Evolutionary conservation across 371 early-diverging fungal genomes (phyloP).

Genomic region (Mycotypha africana): DNA sequence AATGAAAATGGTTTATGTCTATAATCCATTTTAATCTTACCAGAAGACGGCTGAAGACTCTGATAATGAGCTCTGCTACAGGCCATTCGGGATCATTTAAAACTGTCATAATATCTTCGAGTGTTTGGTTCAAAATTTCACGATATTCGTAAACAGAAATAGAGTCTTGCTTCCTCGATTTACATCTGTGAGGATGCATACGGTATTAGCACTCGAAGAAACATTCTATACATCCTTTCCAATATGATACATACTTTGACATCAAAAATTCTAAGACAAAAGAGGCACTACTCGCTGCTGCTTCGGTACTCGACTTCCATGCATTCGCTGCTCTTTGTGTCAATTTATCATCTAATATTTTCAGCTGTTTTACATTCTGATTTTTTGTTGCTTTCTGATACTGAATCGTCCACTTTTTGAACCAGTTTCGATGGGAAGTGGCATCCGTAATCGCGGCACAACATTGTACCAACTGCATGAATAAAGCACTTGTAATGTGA

Average conservation of each 20-base stretch:
- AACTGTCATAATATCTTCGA: slow-evolving; percentile 69
- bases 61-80: slow-evolving; percentile 66
- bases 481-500: slow-evolving; percentile 73
- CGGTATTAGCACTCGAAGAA: background rate
- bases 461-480: slow-evolving; percentile 77
- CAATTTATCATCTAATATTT: slow-evolving; percentile 15
- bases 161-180: slow-evolving; percentile 40
- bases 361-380: slow-evolving; percentile 17
- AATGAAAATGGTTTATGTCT: background rate
- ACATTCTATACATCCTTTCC: background rate
- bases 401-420: slow-evolving; percentile 26
- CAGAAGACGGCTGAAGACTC: slow-evolving; percentile 60
- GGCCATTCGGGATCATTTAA: slow-evolving; percentile 92
- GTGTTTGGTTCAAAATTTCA: slow-evolving; percentile 58
- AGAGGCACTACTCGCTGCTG: slow-evolving; percentile 53
- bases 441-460: slow-evolving; percentile 37
- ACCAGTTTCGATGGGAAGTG: slow-evolving; percentile 21
- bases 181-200: slow-evolving; percentile 44
- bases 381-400: slow-evolving; percentile 26
- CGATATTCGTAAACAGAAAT: slow-evolving; percentile 70
- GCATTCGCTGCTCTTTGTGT: slow-evolving; percentile 13
- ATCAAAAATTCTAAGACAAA: slow-evolving; percentile 66
- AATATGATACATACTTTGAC: slow-evolving; percentile 29
- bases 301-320: slow-evolving; percentile 44
- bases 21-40: no score